Base-by-base conservation (phyloP, 2,329 filamentous ascomycete genomes). In the Fusarium multiceps region DNA sequence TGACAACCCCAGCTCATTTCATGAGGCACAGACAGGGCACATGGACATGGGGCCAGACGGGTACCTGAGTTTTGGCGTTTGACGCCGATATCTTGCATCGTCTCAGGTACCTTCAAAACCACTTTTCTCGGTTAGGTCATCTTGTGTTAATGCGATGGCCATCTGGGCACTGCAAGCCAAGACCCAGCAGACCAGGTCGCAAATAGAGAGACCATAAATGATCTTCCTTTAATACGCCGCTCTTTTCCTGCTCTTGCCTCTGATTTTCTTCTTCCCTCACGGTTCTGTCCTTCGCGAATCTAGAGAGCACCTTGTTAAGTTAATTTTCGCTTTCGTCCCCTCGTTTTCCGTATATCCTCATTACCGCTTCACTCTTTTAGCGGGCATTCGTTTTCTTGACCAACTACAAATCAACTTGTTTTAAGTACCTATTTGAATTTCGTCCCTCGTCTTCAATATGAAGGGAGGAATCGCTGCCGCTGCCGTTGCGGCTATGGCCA, bases 281-380 rank as follows among this genome's bases (percentile, higher is more conserved):
- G 82, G 81, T 82, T 81, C 79, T 78, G 78, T 79, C 79, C 78
- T 83, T 85, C 84, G 77, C 80, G 82, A 84, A 82, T 82, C 83
- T 83, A 84, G 81, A 80, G 81, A 80, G 82, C 81, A 66, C 51
- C 80, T 80, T 78, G 77, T 78, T 70, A 69, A 71, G 77, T 78
- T 70, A 69, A 71, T 64, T 74, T 75, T 78, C 80, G 81, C 82
- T 85, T 85, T 86, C 83, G 81, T 83, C 82, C 78, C 82, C 82
- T 83, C 80, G 79, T 83, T 84, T 46, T 80, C 76, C 75, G 79
- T 70, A 53, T 77, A 73, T 68, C 75, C 75, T 42, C 78, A 85
- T 81, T 77, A 90, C 90, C 90, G 90, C 90, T 93, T 93, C 91
- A 93, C 89, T 93, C 92, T 81, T 93, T 94, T 84, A 94, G 92